Evolutionary conservation across 2,329 filamentous ascomycete species (phyloP).

Genomic region (Hymenoscyphus fraxineus): DNA sequence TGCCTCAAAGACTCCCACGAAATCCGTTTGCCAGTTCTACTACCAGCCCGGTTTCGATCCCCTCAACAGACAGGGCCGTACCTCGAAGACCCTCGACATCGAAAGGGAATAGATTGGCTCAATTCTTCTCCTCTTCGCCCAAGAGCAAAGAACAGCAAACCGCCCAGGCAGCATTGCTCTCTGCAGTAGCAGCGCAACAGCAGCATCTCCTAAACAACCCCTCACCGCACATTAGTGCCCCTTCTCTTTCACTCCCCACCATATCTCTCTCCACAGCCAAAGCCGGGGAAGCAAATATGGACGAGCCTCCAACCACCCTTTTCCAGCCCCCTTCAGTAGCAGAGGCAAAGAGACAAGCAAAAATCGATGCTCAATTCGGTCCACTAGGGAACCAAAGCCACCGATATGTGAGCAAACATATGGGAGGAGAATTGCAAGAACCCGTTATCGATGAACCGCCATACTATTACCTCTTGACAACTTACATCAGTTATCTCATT

Average conservation of each 20-base stretch:
- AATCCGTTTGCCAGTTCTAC: constrained; percentile 35
- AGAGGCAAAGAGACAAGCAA: constrained; percentile 71
- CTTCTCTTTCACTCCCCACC: constrained; percentile 76
- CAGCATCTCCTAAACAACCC: constrained; percentile 46
- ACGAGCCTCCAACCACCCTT: constrained; percentile 72
- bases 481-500: constrained; percentile 96
- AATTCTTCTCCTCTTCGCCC: constrained; percentile 78
- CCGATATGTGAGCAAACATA: constrained; percentile 83
- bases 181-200: constrained; percentile 59
- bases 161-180: constrained; percentile 64
- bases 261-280: constrained; percentile 89
- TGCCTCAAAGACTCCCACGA: constrained; percentile 37
- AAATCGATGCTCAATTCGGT: constrained; percentile 85
- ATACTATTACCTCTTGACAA: constrained; percentile 95
- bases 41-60: constrained; percentile 28
- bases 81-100: constrained; percentile 55
- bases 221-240: constrained; percentile 62
- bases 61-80: constrained; percentile 29
- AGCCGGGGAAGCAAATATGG: constrained; percentile 68
- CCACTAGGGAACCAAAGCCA: constrained; percentile 77
- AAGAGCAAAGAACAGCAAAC: constrained; percentile 67
- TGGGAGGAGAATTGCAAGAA: constrained; percentile 72
- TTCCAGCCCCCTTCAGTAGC: constrained; percentile 86
- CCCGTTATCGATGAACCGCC: constrained; percentile 93
- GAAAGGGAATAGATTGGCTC: constrained; percentile 73